These are phyloP conservation scores for Pachyrhizus erosus DNA, from an alignment of 306 rosid species.

Conservation along the genomic window DNA sequence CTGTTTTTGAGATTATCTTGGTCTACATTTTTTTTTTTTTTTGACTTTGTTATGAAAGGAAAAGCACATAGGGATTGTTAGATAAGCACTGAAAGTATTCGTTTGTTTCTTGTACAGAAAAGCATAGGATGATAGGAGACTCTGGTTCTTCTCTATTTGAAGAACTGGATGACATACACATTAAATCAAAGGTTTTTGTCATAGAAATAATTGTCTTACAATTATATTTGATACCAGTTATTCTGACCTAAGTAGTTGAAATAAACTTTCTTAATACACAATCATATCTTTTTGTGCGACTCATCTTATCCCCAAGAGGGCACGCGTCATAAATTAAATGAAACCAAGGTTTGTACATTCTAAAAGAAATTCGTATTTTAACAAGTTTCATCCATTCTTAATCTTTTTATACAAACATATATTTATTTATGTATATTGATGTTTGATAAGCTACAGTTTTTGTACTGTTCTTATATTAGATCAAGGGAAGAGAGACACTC, in stretches of 20 bases:
- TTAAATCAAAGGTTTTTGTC: slow-evolving; percentile 15
- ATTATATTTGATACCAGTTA: neutral
- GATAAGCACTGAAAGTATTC: slow-evolving; percentile 42
- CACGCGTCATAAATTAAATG: neutral
- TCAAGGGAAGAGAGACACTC: too few relatives aligned
- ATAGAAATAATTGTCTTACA: slow-evolving; percentile 28
- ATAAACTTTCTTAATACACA: slow-evolving; percentile 10
- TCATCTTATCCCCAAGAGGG: neutral
- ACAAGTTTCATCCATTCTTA: neutral
- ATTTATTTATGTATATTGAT: neutral
- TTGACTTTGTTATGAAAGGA: slow-evolving; percentile 27
- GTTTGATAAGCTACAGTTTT: neutral
- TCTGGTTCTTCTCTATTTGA: slow-evolving; percentile 41
- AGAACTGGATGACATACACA: slow-evolving; percentile 41
- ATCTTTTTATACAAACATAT: too few relatives aligned
- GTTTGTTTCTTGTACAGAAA: slow-evolving; percentile 63
- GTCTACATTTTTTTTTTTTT: neutral
- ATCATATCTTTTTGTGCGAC: neutral
- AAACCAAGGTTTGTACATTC: neutral
- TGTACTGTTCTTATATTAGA: neutral
- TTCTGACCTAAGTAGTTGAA: neutral
- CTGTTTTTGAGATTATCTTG: slow-evolving; percentile 34
- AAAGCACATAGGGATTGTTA: slow-evolving; percentile 42
- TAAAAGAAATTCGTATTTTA: neutral
- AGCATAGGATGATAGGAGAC: slow-evolving; percentile 43